Conservation (phyloP, 2,329 filamentous ascomycete genomes). For the Eurotiales sp. region DNA sequence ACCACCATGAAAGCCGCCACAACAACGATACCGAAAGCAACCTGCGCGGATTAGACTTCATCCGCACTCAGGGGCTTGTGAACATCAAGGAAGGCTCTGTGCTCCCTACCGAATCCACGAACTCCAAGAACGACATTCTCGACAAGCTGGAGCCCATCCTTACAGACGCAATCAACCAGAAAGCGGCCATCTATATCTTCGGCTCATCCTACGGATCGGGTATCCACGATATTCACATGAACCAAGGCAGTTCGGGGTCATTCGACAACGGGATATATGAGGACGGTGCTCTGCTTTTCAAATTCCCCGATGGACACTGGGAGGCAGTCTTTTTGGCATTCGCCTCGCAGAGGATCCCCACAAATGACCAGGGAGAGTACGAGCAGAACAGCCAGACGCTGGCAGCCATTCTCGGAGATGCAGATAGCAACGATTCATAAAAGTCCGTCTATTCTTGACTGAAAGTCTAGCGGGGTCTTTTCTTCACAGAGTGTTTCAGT, state of each 20-base stretch:
- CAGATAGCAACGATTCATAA: conserved; percentile 3
- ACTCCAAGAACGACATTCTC: conserved; percentile 34
- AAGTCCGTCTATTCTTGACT: not conserved
- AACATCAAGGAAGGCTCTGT: conserved; percentile 27
- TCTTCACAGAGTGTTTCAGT: not conserved
- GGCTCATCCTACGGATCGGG: conserved; percentile 34
- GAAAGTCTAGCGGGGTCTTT: not conserved
- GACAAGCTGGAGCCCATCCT: conserved; percentile 34
- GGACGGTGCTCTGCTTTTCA: conserved; percentile 35
- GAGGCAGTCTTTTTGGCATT: conserved; percentile 40
- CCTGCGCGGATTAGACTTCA: conserved; percentile 20
- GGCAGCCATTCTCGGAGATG: conserved; percentile 10
- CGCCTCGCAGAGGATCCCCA: conserved; percentile 33
- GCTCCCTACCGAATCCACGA: conserved; percentile 17
- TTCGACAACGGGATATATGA: conserved; percentile 35
- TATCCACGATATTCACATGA: conserved; percentile 42
- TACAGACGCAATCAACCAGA: conserved; percentile 29
- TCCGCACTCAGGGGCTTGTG: conserved; percentile 15
- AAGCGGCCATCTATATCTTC: conserved; percentile 37
- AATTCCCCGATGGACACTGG: conserved; percentile 36
- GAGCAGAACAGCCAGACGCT: conserved; percentile 17
- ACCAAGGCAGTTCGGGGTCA: conserved; percentile 32
- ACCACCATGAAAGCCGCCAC: conserved; percentile 20
- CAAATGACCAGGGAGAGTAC: conserved; percentile 26
- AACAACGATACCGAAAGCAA: conserved; percentile 17